These are phyloP conservation scores for Auriculariales sp. DNA, from an alignment of 768 basidiomycete species.

Conservation along the genomic window DNA sequence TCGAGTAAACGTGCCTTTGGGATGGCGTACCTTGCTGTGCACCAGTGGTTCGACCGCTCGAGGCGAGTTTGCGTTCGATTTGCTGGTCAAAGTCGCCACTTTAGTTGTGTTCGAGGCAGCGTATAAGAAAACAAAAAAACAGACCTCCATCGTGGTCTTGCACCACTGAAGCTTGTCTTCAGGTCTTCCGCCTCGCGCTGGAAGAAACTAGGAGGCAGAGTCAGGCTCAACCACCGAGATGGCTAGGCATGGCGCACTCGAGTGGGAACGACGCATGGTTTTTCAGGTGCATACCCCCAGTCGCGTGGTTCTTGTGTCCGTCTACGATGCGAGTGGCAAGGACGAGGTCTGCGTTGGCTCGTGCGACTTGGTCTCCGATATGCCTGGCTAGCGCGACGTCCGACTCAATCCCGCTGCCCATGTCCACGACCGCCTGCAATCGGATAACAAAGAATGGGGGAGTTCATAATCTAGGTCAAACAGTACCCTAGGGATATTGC, in stretches of 20 bases:
- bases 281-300: constrained; percentile 53
- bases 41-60: constrained; percentile 45
- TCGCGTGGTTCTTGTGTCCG: constrained; percentile 62
- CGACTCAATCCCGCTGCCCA: constrained; percentile 44
- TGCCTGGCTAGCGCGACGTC: constrained; percentile 56
- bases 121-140: constrained; percentile 4
- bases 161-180: constrained; percentile 64
- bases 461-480: neutral
- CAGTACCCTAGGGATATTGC: constrained; percentile 2
- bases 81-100: constrained; percentile 27
- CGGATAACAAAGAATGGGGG: neutral
- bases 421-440: constrained; percentile 47
- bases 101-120: neutral
- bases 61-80: constrained; percentile 72
- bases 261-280: constrained; percentile 71
- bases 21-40: constrained; percentile 46
- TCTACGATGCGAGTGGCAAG: constrained; percentile 64
- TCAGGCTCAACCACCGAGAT: neutral
- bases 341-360: constrained; percentile 69
- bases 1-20: neutral
- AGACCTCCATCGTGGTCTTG: constrained; percentile 65
- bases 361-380: constrained; percentile 59
- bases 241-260: constrained; percentile 37
- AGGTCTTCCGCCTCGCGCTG: constrained; percentile 56
- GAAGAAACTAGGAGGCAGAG: constrained; percentile 41